Base-by-base conservation (phyloP, 2,329 filamentous ascomycete genomes). In the Claviceps sp. region DNA sequence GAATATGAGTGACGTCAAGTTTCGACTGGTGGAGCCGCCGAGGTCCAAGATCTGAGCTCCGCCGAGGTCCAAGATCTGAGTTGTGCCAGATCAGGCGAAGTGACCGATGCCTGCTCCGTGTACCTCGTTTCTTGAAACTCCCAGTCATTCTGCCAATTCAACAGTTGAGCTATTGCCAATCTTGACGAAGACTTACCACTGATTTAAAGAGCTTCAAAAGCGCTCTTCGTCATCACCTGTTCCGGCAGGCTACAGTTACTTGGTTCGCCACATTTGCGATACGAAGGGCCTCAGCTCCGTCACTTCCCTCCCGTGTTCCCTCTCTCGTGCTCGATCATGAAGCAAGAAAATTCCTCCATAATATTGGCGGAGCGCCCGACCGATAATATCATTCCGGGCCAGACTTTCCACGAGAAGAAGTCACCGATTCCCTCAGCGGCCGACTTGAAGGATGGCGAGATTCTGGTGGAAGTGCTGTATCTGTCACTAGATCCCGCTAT, bases 401-500 rank as follows among this genome's bases (percentile, higher is more conserved):
- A 79, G 63, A 87, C 84, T 14, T 87, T 88, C 67, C 68, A 67
- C 41, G 60, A 74, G 38, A 73, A 79, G 60, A 70, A 69, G 47
- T 66, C 71, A 1, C 70, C 76, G 1, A 71, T 77, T 4, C 77
- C 77, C 58, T 67, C 73, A 7, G 69, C 72, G 20, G 67, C 67
- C 36, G 71, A 77, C 54, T 71, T 85, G 43, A 74, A 82, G 63
- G 75, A 81, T 70, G 82, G 82, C 57, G 69, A 87, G 61, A 71
- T 87, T 52, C 72, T 88, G 49, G 66, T 79, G 45, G 75, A 79
- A 63, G 63, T 66, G 1, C 66, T 84, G 54, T 87, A 87, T 61
- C 72, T 87, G 45, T 83, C 80, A 9, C 72, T 88, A 41, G 85
- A 88, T 66, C 84, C 85, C 1, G 83, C 84, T n/a, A 87, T 87